Evolutionary conservation across 805 yeast genomes (phyloP), one percentile per base, ranked within the genome.

Genomic region (Lachancea quebecensis): DNA sequence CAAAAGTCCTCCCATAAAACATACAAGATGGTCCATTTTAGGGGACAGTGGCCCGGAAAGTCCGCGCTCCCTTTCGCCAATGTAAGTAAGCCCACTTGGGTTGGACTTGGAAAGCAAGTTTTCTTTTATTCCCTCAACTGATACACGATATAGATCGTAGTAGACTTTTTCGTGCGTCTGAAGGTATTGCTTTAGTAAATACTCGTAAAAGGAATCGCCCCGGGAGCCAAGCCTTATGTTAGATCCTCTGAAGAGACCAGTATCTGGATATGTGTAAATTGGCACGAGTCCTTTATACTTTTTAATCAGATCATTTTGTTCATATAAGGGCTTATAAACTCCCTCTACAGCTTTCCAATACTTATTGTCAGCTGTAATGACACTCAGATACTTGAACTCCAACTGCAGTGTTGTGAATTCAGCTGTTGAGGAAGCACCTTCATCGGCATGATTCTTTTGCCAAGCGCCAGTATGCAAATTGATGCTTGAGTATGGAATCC

Each of bases 121-220:
- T 47, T 77, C 77, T 58, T 79, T 82, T 50, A 90, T 84, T 18
- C 96, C 96, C 28, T 71, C 75, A 35, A 85, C 81, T 0, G 95
- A 71, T 60, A 84, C 85, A 51, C 80, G 76, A 64, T 88, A 90
- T 82, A 89, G 78, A 11, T 77, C 75, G 56, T 79, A 69, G 64
- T 87, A 89, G 10, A 83, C 59, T 49, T 70, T 62, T 57, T 77
- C 76, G 45, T 73, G 72, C 1, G 96, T 87, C 63, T 85, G 90
- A 52, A 90, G 65, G 57, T 83, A 86, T 65, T 88, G 96, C 63
- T 89, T 89, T 52, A 89, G 70, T 38, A 90, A 69, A 60, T 88
- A 88, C 66, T 90, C 96, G 59, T 90, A 89, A 62, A 89, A 90
- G 0, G 96, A 86, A 65, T 89, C 97, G 39, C 96, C 97, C 54